phyloP scores from a whole-genome alignment of 1,139 yeast genomes.

The Pichia sp. region DNA sequence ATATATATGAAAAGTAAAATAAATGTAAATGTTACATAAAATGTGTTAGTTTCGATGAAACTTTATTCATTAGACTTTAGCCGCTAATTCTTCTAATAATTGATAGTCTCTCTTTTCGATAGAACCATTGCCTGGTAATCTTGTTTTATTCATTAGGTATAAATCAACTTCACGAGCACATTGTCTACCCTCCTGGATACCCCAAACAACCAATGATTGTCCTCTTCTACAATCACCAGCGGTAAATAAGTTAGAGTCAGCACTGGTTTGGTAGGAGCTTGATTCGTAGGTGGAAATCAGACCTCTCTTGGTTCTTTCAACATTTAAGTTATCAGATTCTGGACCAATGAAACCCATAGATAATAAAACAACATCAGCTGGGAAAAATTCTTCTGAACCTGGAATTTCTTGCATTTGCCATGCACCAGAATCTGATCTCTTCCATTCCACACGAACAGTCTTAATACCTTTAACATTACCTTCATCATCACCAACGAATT shows the following conservation, averaged over 20 bases:
- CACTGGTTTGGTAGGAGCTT: constrained; percentile 62
- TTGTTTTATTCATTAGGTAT: constrained; percentile 67
- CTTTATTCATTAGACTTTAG: constrained; percentile 33
- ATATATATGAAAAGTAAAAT: no score
- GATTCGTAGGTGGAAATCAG: constrained; percentile 66
- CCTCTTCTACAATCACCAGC: constrained; percentile 99
- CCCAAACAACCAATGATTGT: constrained; percentile 97
- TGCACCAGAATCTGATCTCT: constrained; percentile 88
- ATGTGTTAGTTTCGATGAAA: no score
- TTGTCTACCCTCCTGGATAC: constrained; percentile 98
- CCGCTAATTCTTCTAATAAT: constrained; percentile 65
- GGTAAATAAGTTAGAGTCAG: constrained; percentile 65
- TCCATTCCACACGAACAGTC: constrained; percentile 98
- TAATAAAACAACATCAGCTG: constrained; percentile 87
- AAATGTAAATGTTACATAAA: no score
- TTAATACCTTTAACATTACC: constrained; percentile 92
- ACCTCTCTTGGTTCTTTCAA: constrained; percentile 77
- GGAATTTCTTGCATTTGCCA: constrained; percentile 99
- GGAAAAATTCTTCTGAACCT: constrained; percentile 87
- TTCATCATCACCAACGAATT: constrained; percentile 88
- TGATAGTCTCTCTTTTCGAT: constrained; percentile 77
- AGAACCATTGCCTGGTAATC: constrained; percentile 91
- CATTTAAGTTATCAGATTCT: constrained; percentile 70
- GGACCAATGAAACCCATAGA: constrained; percentile 99
- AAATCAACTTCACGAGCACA: constrained; percentile 92